Conservation (phyloP, 116 monocot species). For the Thalassia testudinum region DNA sequence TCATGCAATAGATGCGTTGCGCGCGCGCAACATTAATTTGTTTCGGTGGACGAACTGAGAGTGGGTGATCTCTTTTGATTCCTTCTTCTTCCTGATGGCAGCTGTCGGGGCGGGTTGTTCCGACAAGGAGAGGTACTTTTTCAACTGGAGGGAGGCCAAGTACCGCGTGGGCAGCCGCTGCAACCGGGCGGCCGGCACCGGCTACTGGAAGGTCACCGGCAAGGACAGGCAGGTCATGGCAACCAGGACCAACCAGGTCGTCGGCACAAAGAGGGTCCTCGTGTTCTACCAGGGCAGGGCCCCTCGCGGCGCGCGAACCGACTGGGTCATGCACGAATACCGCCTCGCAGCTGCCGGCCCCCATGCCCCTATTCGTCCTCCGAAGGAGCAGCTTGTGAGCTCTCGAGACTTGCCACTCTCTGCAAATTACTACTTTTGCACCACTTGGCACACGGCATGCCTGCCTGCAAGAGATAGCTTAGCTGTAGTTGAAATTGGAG, state of each 20-base stretch:
- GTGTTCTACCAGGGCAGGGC: constrained; percentile 40
- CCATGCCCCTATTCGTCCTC: too few species aligned
- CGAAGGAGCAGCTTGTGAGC: too few species aligned
- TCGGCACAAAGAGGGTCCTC: constrained; percentile 52
- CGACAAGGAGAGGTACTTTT: constrained; percentile 53
- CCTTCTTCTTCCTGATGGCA: neutral
- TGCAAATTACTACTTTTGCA: too few species aligned
- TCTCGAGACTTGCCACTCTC: too few species aligned
- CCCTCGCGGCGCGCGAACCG: constrained; percentile 10
- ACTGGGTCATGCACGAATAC: constrained; percentile 85
- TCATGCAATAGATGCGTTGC: too few species aligned
- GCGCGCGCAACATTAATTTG: neutral
- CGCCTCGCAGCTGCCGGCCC: constrained; percentile 6
- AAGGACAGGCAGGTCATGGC: constrained; percentile 19
- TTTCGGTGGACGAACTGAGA: neutral
- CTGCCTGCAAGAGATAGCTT: too few species aligned
- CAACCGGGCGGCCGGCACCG: constrained; percentile 20
- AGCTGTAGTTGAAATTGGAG: too few species aligned
- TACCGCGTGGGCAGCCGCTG: constrained; percentile 10
- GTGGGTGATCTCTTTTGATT: neutral
- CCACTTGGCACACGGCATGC: too few species aligned
- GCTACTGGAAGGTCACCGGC: constrained; percentile 70
- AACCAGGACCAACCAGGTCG: constrained; percentile 16
- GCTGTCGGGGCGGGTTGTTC: constrained; percentile 6
- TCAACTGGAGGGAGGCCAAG: constrained; percentile 28